These are phyloP conservation scores for Pseudozyma tsukubaensis DNA, from an alignment of 1,284 basidiomycete species.

Conservation along the genomic window DNA sequence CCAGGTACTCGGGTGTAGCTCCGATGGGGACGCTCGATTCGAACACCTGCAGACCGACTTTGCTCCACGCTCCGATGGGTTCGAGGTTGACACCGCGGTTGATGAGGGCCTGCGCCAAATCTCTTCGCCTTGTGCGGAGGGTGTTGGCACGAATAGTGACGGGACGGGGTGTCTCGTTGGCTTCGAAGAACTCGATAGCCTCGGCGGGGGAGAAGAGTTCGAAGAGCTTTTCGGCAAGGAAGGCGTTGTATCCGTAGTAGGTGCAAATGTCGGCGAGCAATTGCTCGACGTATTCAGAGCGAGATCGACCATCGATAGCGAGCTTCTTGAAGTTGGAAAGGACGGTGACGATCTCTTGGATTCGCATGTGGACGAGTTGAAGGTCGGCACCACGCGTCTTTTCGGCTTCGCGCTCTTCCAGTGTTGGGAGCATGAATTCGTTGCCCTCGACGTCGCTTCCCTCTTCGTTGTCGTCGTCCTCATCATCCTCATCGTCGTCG, in stretches of 20 bases:
- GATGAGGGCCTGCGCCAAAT: conserved; percentile 92
- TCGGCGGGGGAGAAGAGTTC: conserved; percentile 92
- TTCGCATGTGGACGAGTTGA: conserved; percentile 84
- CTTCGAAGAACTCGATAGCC: conserved; percentile 94
- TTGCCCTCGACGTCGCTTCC: conserved; percentile 70
- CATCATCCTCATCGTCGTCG: conserved; percentile 70
- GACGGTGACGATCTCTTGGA: conserved; percentile 86
- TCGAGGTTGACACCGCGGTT: conserved; percentile 92
- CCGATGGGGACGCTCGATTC: conserved; percentile 91
- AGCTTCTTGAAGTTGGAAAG: conserved; percentile 70
- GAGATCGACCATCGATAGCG: conserved; percentile 75
- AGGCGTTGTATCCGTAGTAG: conserved; percentile 98
- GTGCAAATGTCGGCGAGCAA: conserved; percentile 76
- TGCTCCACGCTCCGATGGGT: conserved; percentile 98
- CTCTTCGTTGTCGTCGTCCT: conserved; percentile 67
- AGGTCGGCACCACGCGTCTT: conserved; percentile 74
- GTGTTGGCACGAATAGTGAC: conserved; percentile 99
- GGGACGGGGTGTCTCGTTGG: conserved; percentile 94
- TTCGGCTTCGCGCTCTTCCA: conserved; percentile 84
- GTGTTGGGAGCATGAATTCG: conserved; percentile 80
- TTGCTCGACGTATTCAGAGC: conserved; percentile 87
- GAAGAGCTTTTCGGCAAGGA: conserved; percentile 93
- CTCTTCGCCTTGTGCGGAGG: conserved; percentile 88
- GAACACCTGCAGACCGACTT: conserved; percentile 97
- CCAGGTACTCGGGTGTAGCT: conserved; percentile 98